phyloP scores from a whole-genome alignment of 805 yeast genomes.

The Metschnikowia baotianmanensis region DNA sequence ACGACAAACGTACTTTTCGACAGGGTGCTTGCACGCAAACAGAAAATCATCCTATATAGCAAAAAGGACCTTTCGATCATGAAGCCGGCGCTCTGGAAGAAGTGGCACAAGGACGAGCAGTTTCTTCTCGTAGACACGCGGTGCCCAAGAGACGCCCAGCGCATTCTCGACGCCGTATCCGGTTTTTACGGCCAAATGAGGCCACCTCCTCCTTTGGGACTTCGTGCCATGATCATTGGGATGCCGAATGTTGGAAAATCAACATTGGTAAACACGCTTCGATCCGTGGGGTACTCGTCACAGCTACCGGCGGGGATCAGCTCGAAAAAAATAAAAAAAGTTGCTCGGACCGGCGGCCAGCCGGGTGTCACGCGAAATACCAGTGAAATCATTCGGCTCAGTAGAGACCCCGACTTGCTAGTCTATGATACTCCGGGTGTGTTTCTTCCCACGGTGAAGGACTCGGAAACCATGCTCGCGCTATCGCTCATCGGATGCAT shows the following conservation, averaged over 20 bases:
- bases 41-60: slow-evolving; percentile 68
- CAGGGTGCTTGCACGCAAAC: slow-evolving; percentile 52
- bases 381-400: slow-evolving; percentile 68
- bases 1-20: slow-evolving; percentile 81
- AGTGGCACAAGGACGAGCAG: slow-evolving; percentile 37
- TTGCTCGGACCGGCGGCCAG: slow-evolving; percentile 78
- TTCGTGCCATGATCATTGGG: slow-evolving; percentile 75
- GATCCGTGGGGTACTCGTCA: slow-evolving; percentile 42
- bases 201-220: slow-evolving; percentile 83
- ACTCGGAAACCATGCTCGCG: slow-evolving; percentile 68
- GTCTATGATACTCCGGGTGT: slow-evolving; percentile 94
- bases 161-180: slow-evolving; percentile 49
- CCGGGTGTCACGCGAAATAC: slow-evolving; percentile 89
- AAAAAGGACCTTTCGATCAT: slow-evolving; percentile 64
- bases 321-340: slow-evolving; percentile 47
- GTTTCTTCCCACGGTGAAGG: slow-evolving; percentile 68
- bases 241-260: slow-evolving; percentile 99
- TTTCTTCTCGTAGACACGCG: slow-evolving; percentile 58
- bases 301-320: slow-evolving; percentile 29
- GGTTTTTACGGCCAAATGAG: slow-evolving; percentile 43
- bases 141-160: slow-evolving; percentile 45
- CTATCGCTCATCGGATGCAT: slow-evolving; percentile 76
- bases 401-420: slow-evolving; percentile 58
- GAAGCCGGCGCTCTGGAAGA: slow-evolving; percentile 29
- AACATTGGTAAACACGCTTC: slow-evolving; percentile 71